Conservation (phyloP, 139 green algal species). For the Choricystis sp. region DNA sequence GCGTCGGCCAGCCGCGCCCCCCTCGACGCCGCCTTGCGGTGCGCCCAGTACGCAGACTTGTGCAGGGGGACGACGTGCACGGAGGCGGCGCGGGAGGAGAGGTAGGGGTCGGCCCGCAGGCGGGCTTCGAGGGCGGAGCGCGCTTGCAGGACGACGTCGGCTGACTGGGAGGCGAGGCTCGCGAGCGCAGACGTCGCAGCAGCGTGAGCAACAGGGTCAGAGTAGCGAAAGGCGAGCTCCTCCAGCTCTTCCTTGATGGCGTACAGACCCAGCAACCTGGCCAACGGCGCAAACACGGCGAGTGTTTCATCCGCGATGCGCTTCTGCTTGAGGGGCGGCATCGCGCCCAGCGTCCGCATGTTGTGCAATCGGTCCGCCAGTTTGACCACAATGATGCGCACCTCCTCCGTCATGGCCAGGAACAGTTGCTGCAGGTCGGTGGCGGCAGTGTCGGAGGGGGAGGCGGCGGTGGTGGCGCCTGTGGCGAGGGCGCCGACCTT, state of each 20-base stretch:
- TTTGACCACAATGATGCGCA: constrained; percentile 85
- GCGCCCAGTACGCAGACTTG: not conserved
- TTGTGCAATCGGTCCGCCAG: constrained; percentile 86
- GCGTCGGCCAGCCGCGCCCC: not conserved
- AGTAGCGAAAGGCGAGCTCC: constrained; percentile 46
- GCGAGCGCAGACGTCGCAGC: not conserved
- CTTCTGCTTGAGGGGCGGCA: constrained; percentile 64
- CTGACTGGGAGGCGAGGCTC: not conserved
- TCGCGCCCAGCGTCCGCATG: constrained; percentile 76
- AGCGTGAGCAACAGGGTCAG: not conserved
- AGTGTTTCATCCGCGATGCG: constrained; percentile 63
- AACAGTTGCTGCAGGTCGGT: constrained; percentile 78
- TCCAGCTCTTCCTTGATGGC: constrained; percentile 79
- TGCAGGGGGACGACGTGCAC: not conserved
- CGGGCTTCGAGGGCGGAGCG: not conserved
- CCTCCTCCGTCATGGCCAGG: constrained; percentile 77
- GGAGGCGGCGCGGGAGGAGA: not conserved
- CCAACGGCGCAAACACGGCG: constrained; percentile 67
- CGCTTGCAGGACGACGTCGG: not conserved
- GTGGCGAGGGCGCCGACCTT: constrained; percentile 18
- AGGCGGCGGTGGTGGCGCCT: not conserved
- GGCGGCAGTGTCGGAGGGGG: constrained; percentile 30
- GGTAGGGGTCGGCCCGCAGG: not conserved
- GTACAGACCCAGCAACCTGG: constrained; percentile 68
- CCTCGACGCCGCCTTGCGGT: not conserved